These are phyloP conservation scores for Saitozyma sp. DNA, from an alignment of 768 basidiomycete genomes.

Conservation along the genomic window DNA sequence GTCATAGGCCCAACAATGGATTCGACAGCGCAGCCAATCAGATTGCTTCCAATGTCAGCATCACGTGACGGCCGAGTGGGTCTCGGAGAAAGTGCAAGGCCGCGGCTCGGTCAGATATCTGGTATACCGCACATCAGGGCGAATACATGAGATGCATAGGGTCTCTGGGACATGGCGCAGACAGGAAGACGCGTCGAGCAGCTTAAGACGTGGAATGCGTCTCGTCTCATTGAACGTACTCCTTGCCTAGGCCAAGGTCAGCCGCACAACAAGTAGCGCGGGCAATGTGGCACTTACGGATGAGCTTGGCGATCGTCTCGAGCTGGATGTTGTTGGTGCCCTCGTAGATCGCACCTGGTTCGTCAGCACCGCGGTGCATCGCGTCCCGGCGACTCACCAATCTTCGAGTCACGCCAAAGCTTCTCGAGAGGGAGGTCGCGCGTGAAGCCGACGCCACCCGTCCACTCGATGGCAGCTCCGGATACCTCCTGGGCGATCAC, in stretches of 20 bases:
- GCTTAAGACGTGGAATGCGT: no score
- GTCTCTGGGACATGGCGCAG: no score
- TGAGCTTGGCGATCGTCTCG: constrained; percentile 88
- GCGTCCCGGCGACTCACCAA: constrained; percentile 58
- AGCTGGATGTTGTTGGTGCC: constrained; percentile 97
- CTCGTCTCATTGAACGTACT: neutral
- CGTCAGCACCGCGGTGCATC: neutral
- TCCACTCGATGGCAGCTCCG: constrained; percentile 93
- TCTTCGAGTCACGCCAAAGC: constrained; percentile 77
- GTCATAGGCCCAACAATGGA: no score
- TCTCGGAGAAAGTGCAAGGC: no score
- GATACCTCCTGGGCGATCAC: constrained; percentile 84
- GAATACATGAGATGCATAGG: no score
- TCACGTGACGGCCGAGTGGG: no score
- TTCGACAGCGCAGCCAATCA: no score
- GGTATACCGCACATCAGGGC: no score
- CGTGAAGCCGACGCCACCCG: constrained; percentile 61
- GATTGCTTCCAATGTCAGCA: no score
- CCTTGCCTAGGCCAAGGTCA: neutral
- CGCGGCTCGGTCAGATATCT: no score
- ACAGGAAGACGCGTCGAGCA: no score
- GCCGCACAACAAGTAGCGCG: neutral
- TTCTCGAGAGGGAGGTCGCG: constrained; percentile 95
- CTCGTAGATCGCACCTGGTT: constrained; percentile 53
- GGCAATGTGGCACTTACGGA: constrained; percentile 54